Percentiles rank a stretch among this genome's conserved stretches.
phyloP scores from a whole-genome alignment of 2,329 filamentous ascomycete species.

The Pseudocercospora crystallina region DNA sequence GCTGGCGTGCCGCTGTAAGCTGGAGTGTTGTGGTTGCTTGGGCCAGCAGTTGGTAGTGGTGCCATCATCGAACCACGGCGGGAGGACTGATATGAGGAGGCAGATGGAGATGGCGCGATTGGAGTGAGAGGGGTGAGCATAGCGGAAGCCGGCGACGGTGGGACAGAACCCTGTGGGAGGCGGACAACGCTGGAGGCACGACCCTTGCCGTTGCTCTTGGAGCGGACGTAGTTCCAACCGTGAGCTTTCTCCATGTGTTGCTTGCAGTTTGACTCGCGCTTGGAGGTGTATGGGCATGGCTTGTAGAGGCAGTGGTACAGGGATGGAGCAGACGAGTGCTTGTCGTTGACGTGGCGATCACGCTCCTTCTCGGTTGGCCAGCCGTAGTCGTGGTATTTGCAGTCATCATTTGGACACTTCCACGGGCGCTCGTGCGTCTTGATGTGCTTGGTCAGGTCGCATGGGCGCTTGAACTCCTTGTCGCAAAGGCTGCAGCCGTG shows the following conservation, averaged over 20 bases:
- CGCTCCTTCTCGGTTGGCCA: conserved; percentile 99
- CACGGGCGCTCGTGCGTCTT: conserved; percentile 96
- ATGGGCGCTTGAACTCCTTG: conserved; percentile 95
- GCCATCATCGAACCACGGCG: conserved; percentile 35
- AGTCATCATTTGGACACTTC: conserved; percentile 80
- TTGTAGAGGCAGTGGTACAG: conserved; percentile 82
- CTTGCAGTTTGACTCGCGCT: conserved; percentile 95
- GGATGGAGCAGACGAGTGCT: conserved; percentile 76
- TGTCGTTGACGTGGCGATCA: conserved; percentile 94
- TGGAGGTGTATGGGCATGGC: conserved; percentile 89
- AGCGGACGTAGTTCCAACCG: conserved; percentile 84
- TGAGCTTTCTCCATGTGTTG: conserved; percentile 99
- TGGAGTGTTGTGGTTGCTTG: conserved; percentile 33
- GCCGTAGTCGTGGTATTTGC: conserved; percentile 86
- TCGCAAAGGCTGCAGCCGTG: conserved; percentile 69
- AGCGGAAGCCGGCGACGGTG: conserved; percentile 61
- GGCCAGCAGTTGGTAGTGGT: conserved; percentile 31
- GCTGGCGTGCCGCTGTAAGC: conserved; percentile 29
- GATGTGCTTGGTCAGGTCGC: conserved; percentile 95
- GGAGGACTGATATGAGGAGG: conserved; percentile 36
- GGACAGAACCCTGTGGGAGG: conserved; percentile 60
- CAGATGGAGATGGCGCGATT: conserved; percentile 42
- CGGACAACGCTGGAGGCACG: conserved; percentile 52
- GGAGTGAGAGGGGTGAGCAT: conserved; percentile 36
- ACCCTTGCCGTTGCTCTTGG: conserved; percentile 84